phyloP scores from a whole-genome alignment of 345 rosid species.

The Dovyalis caffra region DNA sequence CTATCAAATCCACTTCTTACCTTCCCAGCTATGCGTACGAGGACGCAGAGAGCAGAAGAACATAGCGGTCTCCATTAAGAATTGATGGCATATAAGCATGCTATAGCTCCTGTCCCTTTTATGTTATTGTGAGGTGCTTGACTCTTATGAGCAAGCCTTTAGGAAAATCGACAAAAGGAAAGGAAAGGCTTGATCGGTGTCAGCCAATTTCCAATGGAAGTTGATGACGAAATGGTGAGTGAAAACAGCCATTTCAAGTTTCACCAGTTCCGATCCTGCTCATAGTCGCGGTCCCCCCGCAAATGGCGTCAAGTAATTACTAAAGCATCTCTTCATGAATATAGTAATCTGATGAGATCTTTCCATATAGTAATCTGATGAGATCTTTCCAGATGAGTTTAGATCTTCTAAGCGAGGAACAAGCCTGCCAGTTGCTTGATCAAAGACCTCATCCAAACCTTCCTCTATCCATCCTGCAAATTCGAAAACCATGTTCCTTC shows the following conservation, averaged over 20 bases:
- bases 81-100: not conserved
- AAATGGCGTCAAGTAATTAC: constrained; percentile 73
- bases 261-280: constrained; percentile 86
- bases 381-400: no score
- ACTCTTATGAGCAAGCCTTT: constrained; percentile 88
- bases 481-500: no score
- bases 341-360: no score
- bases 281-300: constrained; percentile 95
- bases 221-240: constrained; percentile 84
- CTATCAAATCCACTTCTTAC: no score
- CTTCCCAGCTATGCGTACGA: not conserved
- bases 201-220: constrained; percentile 72
- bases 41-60: not conserved
- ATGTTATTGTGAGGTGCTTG: constrained; percentile 19
- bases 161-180: constrained; percentile 92
- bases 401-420: no score
- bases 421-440: no score
- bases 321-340: no score
- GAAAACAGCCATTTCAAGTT: constrained; percentile 92
- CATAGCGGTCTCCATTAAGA: not conserved
- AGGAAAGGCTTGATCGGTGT: constrained; percentile 66
- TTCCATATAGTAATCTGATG: no score
- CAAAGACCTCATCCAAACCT: no score
- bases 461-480: no score
- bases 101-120: not conserved